Base-by-base conservation (phyloP, 1,284 basidiomycete species). In the Cryptococcus wingfieldii region DNA sequence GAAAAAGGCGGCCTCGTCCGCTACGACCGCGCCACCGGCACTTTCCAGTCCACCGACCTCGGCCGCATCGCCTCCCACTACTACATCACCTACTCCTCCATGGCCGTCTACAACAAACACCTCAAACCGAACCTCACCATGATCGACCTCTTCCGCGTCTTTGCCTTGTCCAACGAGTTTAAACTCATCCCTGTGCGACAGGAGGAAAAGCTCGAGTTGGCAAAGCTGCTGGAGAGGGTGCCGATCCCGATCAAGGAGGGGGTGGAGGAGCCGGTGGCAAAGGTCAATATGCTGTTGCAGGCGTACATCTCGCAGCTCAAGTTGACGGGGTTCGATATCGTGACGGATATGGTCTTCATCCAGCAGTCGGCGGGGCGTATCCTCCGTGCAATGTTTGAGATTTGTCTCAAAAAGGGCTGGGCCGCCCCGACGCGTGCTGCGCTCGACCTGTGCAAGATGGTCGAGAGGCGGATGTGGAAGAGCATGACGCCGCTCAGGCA, bases 331-430 rank as follows among this genome's bases (percentile, higher is more conserved):
- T 98, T 98, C 71, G 94, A 94, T 7, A 85, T 98, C 18, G 89
- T 98, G 16, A 92, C 95, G 1, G 95, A 98, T 75, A 98, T 98
- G 96, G 94, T 98, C 5, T 97, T 92, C 69, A 86, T 95, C 5
- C 88, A 90, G 64, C 90, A 94, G 70, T 93, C 89, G 2, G 90
- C 90, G 3, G 90, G 90, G 46, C 87, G 89, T 73, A 98, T 98
- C 68, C 80, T 98, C 41, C 90, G 94, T 18, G 95, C 96, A 14
- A 89, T 99, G 73, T 98, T 96, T 65, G 95, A 99, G 78, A 98
- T 98, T 53, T 98, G 95, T 73, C 80, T 98, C 60, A 97, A 96
- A 79, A 86, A 94, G 55, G 95, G 95, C n/a, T 99, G 95, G 91
- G 93, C 96, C 0, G 81, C 90, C 6, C 90, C 95, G 0, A 91